Evolutionary conservation across 345 rosid species (phyloP).

Genomic region (Eucalyptus caleyi): DNA sequence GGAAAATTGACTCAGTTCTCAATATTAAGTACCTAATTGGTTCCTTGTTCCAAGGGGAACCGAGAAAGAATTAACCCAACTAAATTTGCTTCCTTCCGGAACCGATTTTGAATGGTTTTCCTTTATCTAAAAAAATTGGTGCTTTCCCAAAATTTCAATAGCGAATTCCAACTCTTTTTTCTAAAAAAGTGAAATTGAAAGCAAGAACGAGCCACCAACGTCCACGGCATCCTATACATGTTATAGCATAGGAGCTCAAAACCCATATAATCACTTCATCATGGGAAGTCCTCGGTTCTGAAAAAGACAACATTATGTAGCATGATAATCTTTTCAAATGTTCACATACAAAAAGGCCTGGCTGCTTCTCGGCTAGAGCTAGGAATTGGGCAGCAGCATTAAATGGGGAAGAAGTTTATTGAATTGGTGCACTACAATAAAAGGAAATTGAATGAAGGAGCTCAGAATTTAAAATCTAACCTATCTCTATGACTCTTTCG

Average conservation of each 20-base stretch:
- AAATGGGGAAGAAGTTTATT: neutral
- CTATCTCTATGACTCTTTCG: rapidly evolving
- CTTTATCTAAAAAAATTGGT: neutral
- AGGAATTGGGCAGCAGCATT: neutral
- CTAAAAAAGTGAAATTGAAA: neutral
- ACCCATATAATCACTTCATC: neutral
- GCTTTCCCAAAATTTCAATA: too few relatives aligned
- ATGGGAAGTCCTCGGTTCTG: neutral
- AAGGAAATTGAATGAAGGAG: neutral
- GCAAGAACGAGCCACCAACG: neutral
- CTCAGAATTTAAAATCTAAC: too few relatives aligned
- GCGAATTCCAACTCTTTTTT: neutral
- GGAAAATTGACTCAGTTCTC: neutral
- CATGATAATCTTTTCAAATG: neutral
- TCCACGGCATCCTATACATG: neutral
- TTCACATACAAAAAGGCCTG: neutral
- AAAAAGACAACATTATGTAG: neutral
- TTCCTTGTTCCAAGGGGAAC: neutral
- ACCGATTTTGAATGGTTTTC: neutral
- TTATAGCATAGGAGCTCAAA: neutral
- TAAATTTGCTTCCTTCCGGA: rapidly evolving
- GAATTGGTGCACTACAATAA: neutral
- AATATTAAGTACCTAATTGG: neutral
- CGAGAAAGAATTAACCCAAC: neutral
- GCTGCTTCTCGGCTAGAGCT: neutral